These are phyloP conservation scores for Leptodermis oblonga DNA, from an alignment of 257 asterid species.

Conservation along the genomic window DNA sequence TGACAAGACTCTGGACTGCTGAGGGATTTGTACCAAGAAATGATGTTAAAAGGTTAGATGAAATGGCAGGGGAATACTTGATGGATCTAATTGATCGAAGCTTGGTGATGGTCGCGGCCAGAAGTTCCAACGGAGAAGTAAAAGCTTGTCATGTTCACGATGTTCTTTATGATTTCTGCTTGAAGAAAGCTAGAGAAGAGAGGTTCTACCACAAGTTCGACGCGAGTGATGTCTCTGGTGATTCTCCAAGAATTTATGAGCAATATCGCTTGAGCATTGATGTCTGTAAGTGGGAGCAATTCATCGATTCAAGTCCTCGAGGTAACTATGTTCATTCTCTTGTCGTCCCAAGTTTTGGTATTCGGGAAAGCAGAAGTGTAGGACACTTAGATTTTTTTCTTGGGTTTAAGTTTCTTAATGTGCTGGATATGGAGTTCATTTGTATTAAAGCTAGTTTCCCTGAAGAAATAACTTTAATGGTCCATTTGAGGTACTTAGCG, in stretches of 20 bases:
- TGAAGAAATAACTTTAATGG: background rate
- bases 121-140: constrained; percentile 9
- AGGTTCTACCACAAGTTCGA: background rate
- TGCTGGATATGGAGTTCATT: constrained; percentile 7
- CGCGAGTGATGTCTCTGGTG: background rate
- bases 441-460: background rate
- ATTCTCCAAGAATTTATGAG: background rate
- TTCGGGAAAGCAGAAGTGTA: background rate
- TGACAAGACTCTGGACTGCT: constrained; percentile 17
- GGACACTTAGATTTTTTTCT: background rate
- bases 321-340: background rate
- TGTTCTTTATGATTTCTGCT: constrained; percentile 9
- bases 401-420: background rate
- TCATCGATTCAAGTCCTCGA: background rate
- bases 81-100: constrained; percentile 10
- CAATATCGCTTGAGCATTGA: constrained; percentile 3
- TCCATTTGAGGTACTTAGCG: constrained; percentile 5
- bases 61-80: constrained; percentile 14
- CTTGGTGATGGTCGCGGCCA: background rate
- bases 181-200: constrained; percentile 10
- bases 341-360: background rate
- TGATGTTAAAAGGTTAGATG: background rate
- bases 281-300: background rate
- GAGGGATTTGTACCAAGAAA: constrained; percentile 18
- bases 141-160: constrained; percentile 16